Percentiles rank a stretch among this genome's conserved stretches.
Conservation (phyloP, 1,284 basidiomycete species). For the Entoloma clypeatum region DNA sequence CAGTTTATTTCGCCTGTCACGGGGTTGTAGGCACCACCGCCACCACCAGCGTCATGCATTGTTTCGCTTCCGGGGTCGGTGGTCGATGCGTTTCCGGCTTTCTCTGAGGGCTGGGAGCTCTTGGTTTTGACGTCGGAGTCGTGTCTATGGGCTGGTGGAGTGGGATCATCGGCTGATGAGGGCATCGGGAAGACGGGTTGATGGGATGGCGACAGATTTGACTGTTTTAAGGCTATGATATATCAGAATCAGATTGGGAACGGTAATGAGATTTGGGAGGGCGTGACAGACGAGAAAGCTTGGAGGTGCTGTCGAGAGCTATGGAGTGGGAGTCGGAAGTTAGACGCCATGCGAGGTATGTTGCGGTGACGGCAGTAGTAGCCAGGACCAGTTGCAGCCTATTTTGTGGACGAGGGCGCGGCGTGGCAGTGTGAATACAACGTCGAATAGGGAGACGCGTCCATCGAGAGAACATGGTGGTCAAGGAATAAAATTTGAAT, state of each 20-base stretch:
- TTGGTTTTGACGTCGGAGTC: conserved; percentile 1
- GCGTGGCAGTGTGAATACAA: conserved; percentile 41
- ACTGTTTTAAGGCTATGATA: conserved; percentile 3
- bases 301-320: conserved; percentile 37
- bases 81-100: conserved; percentile 14
- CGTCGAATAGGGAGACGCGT: conserved; percentile 43
- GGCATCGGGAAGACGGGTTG: not conserved
- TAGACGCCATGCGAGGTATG: conserved; percentile 44
- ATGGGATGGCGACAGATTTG: not conserved
- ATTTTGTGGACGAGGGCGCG: conserved; percentile 21
- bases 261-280: not conserved
- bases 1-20: conserved; percentile 98
- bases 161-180: not conserved
- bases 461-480: conserved; percentile 38
- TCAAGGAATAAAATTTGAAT: conserved; percentile 1
- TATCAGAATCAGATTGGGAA: not conserved
- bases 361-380: conserved; percentile 42
- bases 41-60: conserved; percentile 31
- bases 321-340: conserved; percentile 39
- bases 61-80: conserved; percentile 21
- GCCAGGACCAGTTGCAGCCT: conserved; percentile 38
- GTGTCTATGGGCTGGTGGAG: not conserved
- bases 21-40: conserved; percentile 74
- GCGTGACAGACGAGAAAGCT: conserved; percentile 22
- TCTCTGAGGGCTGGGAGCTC: conserved; percentile 9